phyloP scores from a whole-genome alignment of 1,284 basidiomycete genomes.

The Kwoniella shivajii region DNA sequence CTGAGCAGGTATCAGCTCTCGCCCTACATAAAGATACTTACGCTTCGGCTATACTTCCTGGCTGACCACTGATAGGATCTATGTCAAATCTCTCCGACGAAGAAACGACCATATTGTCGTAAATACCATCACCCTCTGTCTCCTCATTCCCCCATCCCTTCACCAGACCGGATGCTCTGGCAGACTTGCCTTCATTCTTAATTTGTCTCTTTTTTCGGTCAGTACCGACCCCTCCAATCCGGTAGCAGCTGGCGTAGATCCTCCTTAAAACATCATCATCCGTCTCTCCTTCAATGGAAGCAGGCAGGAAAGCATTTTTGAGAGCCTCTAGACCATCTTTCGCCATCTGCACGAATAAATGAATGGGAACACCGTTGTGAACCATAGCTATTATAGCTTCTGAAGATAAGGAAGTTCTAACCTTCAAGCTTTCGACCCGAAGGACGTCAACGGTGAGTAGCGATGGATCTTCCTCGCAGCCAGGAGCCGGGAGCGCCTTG shows the following conservation, averaged over 20 bases:
- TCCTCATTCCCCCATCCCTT: neutral
- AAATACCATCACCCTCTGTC: constrained; percentile 7
- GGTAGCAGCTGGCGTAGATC: constrained; percentile 23
- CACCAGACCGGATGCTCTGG: constrained; percentile 30
- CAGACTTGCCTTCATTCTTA: constrained; percentile 20
- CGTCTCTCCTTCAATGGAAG: constrained; percentile 21
- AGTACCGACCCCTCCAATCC: constrained; percentile 33
- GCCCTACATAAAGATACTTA: constrained; percentile 12
- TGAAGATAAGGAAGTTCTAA: constrained; percentile 28
- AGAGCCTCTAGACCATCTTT: constrained; percentile 28
- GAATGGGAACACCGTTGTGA: constrained; percentile 33
- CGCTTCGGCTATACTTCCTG: constrained; percentile 34
- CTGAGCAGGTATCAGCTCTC: constrained; percentile 6
- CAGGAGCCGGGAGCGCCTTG: constrained; percentile 28
- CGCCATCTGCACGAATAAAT: constrained; percentile 24
- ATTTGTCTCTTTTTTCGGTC: constrained; percentile 29
- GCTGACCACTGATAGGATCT: constrained; percentile 32
- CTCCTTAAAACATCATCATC: constrained; percentile 22
- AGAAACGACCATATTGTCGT: constrained; percentile 1
- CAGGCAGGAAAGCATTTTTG: constrained; percentile 17
- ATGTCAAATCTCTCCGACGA: constrained; percentile 18
- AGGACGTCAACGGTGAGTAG: constrained; percentile 37
- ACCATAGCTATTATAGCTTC: constrained; percentile 39
- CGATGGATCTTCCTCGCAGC: constrained; percentile 27
- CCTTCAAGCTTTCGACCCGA: constrained; percentile 26